Evolutionary conservation across 2,329 filamentous ascomycete species (phyloP), one percentile per base, ranked within the genome.

Genomic region (Fusarium robinianum): DNA sequence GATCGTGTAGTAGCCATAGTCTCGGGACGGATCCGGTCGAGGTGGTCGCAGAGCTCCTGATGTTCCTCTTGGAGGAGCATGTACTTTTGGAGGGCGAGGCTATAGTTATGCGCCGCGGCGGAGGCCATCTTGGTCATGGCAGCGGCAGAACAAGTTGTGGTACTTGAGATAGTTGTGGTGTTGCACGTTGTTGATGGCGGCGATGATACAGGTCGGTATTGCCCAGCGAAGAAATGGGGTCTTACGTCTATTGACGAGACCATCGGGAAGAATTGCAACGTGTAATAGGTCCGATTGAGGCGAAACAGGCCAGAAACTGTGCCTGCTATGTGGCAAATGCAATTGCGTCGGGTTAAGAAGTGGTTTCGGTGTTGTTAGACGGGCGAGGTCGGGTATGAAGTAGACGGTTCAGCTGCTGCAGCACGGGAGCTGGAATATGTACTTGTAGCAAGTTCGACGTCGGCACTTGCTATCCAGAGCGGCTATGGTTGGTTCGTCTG

Each of bases 11-110:
- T 49, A 9, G 55, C 60, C 12, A 46, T 52, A 17, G 65, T 69
- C 33, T 68, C 72, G 12, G 69, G 72, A 27, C 72, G 74, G 38
- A 81, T 73, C 46, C 74, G 71, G 53, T 79, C 70, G 46, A 81
- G 74, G 49, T 76, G 74, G 53, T 68, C 69, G 49, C 69, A 70
- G 11, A 81, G 71, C 46, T 75, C 72, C 46, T 80, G 73, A 59
- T 80, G 78, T 58, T 80, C 75, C 50, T 75, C 73, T 42, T 78
- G 73, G 6, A 81, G 67, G 15, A 77, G 62, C 41, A 80, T 68
- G 48, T 81, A 81, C 53, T 78, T 73, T 58, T 79, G 76, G 60
- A 81, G 66, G 39, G 74, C 72, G 25, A 78, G 70, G 53, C 71
- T 71, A 52, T 72, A 73, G 58, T 62, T 63, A 48, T 68, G 63